These are phyloP conservation scores for Scenedesmus sp. DNA, from an alignment of 163 green algal genomes.

Conservation along the genomic window DNA sequence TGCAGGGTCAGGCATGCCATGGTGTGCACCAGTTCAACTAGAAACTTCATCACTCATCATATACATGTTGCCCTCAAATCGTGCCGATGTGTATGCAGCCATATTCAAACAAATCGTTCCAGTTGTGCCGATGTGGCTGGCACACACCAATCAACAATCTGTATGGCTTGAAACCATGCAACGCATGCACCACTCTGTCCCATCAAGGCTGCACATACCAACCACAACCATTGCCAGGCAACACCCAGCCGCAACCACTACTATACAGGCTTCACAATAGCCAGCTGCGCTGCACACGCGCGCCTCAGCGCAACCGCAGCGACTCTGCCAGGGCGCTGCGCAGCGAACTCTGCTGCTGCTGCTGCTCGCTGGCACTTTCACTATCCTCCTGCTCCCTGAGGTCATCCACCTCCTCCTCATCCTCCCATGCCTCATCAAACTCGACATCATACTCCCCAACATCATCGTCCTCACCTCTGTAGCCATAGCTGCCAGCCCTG, in stretches of 20 bases:
- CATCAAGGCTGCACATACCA: no score
- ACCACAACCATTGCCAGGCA: background rate
- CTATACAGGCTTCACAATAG: background rate
- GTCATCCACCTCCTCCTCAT: slow-evolving; percentile 29
- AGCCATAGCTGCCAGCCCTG: background rate
- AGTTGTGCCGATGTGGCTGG: no score
- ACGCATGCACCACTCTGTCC: no score
- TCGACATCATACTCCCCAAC: slow-evolving; percentile 35
- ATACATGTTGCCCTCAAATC: no score
- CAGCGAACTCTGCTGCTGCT: background rate
- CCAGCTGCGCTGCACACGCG: background rate
- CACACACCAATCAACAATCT: no score
- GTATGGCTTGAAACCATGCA: no score
- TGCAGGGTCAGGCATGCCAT: no score
- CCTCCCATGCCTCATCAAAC: slow-evolving; percentile 44
- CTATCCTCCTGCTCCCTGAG: background rate
- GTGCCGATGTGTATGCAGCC: no score
- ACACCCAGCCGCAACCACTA: background rate
- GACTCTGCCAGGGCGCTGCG: background rate
- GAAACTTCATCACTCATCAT: no score
- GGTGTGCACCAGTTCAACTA: no score
- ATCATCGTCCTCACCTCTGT: background rate
- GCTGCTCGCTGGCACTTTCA: background rate
- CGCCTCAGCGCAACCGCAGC: background rate
- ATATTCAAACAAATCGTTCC: no score